These are phyloP conservation scores for Theileria sp. DNA, from an alignment of 169 alveolate species.

Conservation along the genomic window DNA sequence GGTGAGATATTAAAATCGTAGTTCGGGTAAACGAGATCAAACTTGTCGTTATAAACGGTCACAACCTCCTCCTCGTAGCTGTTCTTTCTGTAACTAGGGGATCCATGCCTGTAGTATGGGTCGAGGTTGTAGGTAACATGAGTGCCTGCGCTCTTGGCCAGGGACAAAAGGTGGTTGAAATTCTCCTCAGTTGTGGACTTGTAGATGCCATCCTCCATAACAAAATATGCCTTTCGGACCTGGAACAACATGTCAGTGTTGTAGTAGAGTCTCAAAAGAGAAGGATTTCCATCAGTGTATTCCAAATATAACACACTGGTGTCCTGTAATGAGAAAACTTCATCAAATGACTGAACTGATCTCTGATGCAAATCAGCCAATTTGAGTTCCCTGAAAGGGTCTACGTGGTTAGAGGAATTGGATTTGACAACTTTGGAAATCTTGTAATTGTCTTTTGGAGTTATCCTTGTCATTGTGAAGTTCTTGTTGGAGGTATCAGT, in stretches of 20 bases:
- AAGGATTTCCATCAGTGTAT: neutral
- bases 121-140: neutral
- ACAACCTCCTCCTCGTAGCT: neutral
- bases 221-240: neutral
- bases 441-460: constrained; percentile 7
- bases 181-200: neutral
- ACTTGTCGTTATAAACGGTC: neutral
- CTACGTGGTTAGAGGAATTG: neutral
- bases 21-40: constrained; percentile 8
- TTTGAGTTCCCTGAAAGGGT: neutral
- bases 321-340: neutral
- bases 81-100: neutral
- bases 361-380: neutral
- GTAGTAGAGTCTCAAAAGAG: neutral
- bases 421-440: neutral
- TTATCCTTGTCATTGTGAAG: neutral
- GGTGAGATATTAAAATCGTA: neutral
- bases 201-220: neutral
- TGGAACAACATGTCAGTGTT: neutral
- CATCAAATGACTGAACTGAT: neutral
- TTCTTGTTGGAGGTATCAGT: neutral
- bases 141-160: neutral
- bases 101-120: neutral
- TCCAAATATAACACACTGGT: neutral
- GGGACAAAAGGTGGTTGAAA: neutral